Conservation (phyloP, 495 filamentous ascomycete genomes). For the Penicillium canariense region DNA sequence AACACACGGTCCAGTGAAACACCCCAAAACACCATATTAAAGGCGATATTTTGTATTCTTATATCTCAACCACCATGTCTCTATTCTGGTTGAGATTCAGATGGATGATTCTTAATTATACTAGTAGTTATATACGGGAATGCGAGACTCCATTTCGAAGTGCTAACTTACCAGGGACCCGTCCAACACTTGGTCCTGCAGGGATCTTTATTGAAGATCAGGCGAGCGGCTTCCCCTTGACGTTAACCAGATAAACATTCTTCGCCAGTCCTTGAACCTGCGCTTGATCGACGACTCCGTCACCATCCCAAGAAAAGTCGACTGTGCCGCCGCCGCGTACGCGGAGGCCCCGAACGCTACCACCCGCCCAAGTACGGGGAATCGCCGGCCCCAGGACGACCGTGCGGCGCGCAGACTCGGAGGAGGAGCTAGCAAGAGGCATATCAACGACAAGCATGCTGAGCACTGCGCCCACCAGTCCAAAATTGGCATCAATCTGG, state of each 20-base stretch:
- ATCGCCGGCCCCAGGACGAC: conserved; percentile 46
- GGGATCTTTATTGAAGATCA: too few relatives aligned
- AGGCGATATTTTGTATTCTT: too few relatives aligned
- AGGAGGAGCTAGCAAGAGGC: conserved; percentile 22
- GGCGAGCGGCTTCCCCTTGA: background rate
- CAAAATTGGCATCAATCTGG: conserved; percentile 59
- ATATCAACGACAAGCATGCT: conserved; percentile 46
- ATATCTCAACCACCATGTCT: too few relatives aligned
- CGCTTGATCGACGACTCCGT: conserved; percentile 18
- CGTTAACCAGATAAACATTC: background rate
- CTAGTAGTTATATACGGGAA: too few relatives aligned
- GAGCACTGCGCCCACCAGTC: conserved; percentile 43
- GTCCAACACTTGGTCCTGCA: too few relatives aligned
- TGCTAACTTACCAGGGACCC: too few relatives aligned
- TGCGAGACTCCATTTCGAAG: too few relatives aligned
- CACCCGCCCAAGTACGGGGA: conserved; percentile 35
- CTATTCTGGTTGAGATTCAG: too few relatives aligned
- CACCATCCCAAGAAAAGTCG: conserved; percentile 37
- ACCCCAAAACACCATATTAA: too few relatives aligned
- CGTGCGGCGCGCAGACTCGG: conserved; percentile 2
- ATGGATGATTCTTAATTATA: too few relatives aligned
- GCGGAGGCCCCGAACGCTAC: conserved; percentile 34
- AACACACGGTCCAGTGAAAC: too few relatives aligned
- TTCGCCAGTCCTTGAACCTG: background rate
- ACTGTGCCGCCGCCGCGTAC: conserved; percentile 40